phyloP scores from a whole-genome alignment of 306 rosid species.

The Datisca glomerata region DNA sequence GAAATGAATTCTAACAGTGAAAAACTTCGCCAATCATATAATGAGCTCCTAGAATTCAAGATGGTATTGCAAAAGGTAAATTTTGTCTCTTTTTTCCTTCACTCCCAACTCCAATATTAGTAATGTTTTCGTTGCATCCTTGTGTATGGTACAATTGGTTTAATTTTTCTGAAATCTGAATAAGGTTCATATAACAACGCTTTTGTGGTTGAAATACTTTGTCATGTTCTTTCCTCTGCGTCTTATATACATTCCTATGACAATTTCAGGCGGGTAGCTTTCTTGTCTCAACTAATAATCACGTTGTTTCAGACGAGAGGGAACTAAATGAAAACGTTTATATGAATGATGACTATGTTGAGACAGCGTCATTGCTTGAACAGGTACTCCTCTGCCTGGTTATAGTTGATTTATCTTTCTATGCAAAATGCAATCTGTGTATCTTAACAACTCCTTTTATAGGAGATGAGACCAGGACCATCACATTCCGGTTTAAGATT shows the following conservation, averaged over 20 bases:
- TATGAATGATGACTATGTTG: conserved; percentile 52
- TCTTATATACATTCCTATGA: conserved; percentile 11
- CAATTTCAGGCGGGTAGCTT: conserved; percentile 70
- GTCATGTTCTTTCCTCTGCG: conserved; percentile 1
- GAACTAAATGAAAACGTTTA: conserved; percentile 70
- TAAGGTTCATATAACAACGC: too few species aligned
- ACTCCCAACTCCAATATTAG: background rate
- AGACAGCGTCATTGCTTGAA: conserved; percentile 62
- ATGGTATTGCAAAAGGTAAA: conserved; percentile 88
- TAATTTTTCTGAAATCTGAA: too few species aligned
- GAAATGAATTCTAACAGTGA: conserved; percentile 92
- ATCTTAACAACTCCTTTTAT: conserved; percentile 20
- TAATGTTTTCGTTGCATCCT: conserved; percentile 1
- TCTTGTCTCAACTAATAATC: conserved; percentile 62
- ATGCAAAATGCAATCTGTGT: conserved; percentile 6
- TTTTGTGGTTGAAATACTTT: background rate
- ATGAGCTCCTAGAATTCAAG: conserved; percentile 95
- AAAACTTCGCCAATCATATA: conserved; percentile 77
- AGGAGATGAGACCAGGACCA: conserved; percentile 71
- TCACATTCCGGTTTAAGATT: conserved; percentile 86
- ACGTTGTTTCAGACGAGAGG: conserved; percentile 48
- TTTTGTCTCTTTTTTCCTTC: conserved; percentile 6
- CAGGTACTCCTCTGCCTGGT: conserved; percentile 40
- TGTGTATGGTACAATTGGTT: background rate
- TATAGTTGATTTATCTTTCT: conserved; percentile 6